These are phyloP conservation scores for Diutina rugosa DNA, from an alignment of 1,139 yeast genomes.

Conservation along the genomic window DNA sequence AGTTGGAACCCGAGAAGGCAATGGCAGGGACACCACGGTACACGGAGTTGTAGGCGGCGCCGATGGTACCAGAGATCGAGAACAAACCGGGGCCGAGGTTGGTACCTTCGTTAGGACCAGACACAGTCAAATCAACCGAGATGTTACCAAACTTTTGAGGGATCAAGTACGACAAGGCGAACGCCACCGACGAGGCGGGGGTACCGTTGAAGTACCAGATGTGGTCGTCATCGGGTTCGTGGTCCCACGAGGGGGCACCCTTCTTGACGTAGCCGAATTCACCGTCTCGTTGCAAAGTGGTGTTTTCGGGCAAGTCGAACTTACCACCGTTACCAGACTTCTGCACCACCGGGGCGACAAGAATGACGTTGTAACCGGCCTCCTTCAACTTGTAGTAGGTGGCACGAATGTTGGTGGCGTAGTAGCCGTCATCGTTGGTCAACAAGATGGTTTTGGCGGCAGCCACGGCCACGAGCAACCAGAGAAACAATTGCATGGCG, in stretches of 20 bases:
- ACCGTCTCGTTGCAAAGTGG: constrained; percentile 27
- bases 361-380: constrained; percentile 42
- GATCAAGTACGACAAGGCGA: constrained; percentile 27
- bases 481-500: background rate
- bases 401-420: constrained; percentile 47
- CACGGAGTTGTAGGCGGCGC: constrained; percentile 30
- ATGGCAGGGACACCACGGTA: constrained; percentile 30
- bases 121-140: constrained; percentile 28
- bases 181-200: constrained; percentile 31
- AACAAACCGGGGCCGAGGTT: constrained; percentile 27
- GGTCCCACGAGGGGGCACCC: constrained; percentile 37
- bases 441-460: constrained; percentile 33
- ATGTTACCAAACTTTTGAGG: constrained; percentile 24
- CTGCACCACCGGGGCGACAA: constrained; percentile 47
- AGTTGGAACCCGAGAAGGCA: constrained; percentile 32
- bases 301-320: constrained; percentile 31
- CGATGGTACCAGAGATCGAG: constrained; percentile 33
- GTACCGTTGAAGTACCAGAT: constrained; percentile 40
- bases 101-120: constrained; percentile 36
- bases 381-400: constrained; percentile 38
- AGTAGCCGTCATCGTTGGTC: constrained; percentile 52
- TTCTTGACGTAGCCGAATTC: constrained; percentile 26
- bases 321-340: constrained; percentile 50
- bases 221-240: constrained; percentile 26
- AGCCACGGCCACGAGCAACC: background rate